phyloP scores from a whole-genome alignment of 1,284 basidiomycete species.

The Apiotrichum domesticum region DNA sequence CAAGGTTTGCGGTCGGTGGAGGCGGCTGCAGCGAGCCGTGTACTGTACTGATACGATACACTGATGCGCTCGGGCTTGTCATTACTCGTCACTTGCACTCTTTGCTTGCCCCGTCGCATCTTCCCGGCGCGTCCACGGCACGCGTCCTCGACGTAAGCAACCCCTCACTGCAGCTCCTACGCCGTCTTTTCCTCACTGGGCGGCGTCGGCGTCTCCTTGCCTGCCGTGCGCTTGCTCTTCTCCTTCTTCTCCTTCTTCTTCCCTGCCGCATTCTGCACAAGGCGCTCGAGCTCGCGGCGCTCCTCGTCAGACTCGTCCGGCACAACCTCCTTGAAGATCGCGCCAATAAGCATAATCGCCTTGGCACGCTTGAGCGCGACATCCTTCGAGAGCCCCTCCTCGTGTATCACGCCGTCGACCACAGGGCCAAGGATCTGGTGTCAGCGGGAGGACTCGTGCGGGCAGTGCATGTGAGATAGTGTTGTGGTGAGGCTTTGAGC shows the following conservation, averaged over 20 bases:
- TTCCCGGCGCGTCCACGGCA: too few relatives aligned
- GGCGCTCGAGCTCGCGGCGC: constrained; percentile 78
- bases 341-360: constrained; percentile 75
- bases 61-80: too few relatives aligned
- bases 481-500: too few relatives aligned
- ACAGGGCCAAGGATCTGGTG: constrained; percentile 53
- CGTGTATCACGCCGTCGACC: constrained; percentile 73
- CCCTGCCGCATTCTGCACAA: constrained; percentile 46
- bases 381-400: constrained; percentile 62
- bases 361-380: constrained; percentile 73
- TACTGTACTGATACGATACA: too few relatives aligned
- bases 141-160: too few relatives aligned
- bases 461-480: not conserved
- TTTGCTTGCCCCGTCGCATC: too few relatives aligned
- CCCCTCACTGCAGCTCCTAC: too few relatives aligned
- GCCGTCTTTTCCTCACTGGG: not conserved
- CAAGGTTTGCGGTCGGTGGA: too few relatives aligned
- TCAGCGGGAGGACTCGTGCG: constrained; percentile 9
- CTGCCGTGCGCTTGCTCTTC: not conserved
- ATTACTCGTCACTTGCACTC: too few relatives aligned
- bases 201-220: not conserved
- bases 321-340: constrained; percentile 72
- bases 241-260: constrained; percentile 47
- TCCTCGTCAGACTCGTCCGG: constrained; percentile 88
- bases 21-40: too few relatives aligned